Conservation (phyloP, 2,329 filamentous ascomycete species). For the Setomelanomma holmii region DNA sequence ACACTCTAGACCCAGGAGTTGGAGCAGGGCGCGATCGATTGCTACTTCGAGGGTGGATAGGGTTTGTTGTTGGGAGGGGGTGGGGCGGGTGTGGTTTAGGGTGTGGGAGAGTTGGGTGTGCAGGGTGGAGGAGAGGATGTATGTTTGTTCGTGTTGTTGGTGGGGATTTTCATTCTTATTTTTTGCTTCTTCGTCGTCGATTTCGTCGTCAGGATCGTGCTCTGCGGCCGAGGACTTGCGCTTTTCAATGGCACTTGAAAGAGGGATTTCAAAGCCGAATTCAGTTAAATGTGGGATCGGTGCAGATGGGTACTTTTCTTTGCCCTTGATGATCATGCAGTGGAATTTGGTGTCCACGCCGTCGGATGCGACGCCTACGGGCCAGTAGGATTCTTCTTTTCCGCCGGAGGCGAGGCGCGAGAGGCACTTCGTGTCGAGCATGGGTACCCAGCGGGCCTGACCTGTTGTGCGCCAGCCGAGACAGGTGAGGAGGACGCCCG, state of each 20-base stretch:
- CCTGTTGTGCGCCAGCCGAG: conserved; percentile 89
- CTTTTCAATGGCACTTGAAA: conserved; percentile 63
- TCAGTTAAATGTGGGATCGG: conserved; percentile 90
- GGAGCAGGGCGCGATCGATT: conserved; percentile 87
- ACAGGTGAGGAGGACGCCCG: conserved; percentile 84
- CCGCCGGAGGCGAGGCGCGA: conserved; percentile 82
- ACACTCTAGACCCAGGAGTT: conserved; percentile 89
- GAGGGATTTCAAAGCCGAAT: conserved; percentile 88
- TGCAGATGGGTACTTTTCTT: conserved; percentile 83
- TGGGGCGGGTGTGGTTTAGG: conserved; percentile 70
- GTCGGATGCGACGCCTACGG: conserved; percentile 88
- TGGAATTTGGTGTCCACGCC: conserved; percentile 91
- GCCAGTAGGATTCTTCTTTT: conserved; percentile 92
- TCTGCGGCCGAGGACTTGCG: conserved; percentile 26
- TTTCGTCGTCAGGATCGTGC: conserved; percentile 43
- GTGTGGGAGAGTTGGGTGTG: conserved; percentile 78
- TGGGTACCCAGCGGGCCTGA: conserved; percentile 87
- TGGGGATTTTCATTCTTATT: conserved; percentile 55
- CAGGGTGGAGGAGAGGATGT: conserved; percentile 75
- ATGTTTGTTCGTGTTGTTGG: conserved; percentile 77
- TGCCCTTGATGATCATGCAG: conserved; percentile 98
- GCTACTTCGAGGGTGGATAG: conserved; percentile 79
- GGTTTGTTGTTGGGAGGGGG: conserved; percentile 68
- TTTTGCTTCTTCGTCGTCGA: conserved; percentile 46
- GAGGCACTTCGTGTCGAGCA: conserved; percentile 87